Percentiles rank a stretch among this genome's conserved stretches.
Conservation (phyloP, 2,329 filamentous ascomycete species). For the Macrophomina tecta region DNA sequence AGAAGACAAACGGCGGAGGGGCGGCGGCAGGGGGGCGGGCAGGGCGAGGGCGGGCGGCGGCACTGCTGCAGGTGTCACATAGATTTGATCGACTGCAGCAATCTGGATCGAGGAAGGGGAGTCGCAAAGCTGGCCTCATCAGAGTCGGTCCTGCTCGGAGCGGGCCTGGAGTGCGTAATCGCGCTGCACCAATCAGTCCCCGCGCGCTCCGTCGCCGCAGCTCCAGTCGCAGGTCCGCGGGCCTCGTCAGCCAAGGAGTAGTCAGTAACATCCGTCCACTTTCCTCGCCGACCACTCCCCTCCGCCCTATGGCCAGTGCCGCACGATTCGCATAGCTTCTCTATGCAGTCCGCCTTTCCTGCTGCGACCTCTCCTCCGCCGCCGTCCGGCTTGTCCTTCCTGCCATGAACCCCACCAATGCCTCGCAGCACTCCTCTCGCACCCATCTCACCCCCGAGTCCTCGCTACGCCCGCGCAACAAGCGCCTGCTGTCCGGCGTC, state of each 20-base stretch:
- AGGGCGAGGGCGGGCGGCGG: neutral
- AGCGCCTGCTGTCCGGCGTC: conserved; percentile 54
- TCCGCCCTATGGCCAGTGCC: conserved; percentile 24
- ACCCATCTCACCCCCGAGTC: conserved; percentile 46
- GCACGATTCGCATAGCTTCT: conserved; percentile 23
- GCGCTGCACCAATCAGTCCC: conserved; percentile 22
- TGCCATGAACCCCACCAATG: conserved; percentile 50
- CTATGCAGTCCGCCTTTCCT: conserved; percentile 11
- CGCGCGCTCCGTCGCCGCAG: conserved; percentile 18
- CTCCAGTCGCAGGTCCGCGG: neutral
- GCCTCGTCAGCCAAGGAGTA: conserved; percentile 25
- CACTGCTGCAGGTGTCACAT: conserved; percentile 1
- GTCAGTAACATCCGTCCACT: conserved; percentile 9
- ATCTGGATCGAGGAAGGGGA: neutral
- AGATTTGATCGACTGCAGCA: conserved; percentile 21
- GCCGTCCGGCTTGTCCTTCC: conserved; percentile 13
- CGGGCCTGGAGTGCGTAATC: conserved; percentile 18
- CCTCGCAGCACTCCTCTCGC: conserved; percentile 44
- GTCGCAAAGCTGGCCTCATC: conserved; percentile 22
- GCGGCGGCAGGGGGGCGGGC: neutral
- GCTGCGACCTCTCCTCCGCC: conserved; percentile 13
- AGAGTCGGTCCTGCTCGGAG: conserved; percentile 20
- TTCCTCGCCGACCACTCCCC: conserved; percentile 18
- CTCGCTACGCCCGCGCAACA: conserved; percentile 54
- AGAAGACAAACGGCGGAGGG: neutral